Base-by-base conservation (phyloP, 352 stramenopile genomes). In the Phytophthora tubulina region DNA sequence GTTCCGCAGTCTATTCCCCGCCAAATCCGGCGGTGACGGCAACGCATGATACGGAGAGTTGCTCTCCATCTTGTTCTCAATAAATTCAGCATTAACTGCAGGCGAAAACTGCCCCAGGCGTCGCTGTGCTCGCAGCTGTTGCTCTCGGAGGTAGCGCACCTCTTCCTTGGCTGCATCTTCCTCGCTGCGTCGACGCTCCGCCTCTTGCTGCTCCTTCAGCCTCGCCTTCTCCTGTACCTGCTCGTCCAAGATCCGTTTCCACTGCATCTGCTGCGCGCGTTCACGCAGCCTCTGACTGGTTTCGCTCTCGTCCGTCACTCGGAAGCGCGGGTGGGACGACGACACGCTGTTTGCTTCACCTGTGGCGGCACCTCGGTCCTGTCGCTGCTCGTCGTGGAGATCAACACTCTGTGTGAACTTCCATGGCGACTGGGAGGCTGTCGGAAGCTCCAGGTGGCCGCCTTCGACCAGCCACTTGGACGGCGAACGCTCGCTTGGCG, bases 401-500 rank as follows among this genome's bases (percentile, higher is more conserved):
- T 69, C 46, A 21, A 70, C 17, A 6, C 67, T 69, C 36, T 71
- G 58, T 36, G 55, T 42, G 50, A 68, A 60, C 35, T 58, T 75
- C 72, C 60, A 78, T 3, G 67, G 58, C 13, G 65, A 69, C 30
- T 46, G 51, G 8, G 74, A 69, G 6, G 61, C 58, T 15, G 45
- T 15, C 0, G 67, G 62, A 5, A 38, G 8, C 30, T 85, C 75
- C 46, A 78, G 64, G 36, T 80, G 73, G 32, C 87, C 85, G 57
- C 83, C 84, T 50, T 94, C 81, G 31, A 85, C 79, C 55, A 92
- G 80, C 87, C 87, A 94, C 58, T 90, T 92, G 46, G 84, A 73
- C 33, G 87, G 87, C 30, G 87, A 93, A 35, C 63, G 71, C 42
- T 88, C 81, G 59, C 76, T 76, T 8, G 65, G 84, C 38, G 73